Conservation (phyloP, 257 asterid species). For the Forsythia suspensa region DNA sequence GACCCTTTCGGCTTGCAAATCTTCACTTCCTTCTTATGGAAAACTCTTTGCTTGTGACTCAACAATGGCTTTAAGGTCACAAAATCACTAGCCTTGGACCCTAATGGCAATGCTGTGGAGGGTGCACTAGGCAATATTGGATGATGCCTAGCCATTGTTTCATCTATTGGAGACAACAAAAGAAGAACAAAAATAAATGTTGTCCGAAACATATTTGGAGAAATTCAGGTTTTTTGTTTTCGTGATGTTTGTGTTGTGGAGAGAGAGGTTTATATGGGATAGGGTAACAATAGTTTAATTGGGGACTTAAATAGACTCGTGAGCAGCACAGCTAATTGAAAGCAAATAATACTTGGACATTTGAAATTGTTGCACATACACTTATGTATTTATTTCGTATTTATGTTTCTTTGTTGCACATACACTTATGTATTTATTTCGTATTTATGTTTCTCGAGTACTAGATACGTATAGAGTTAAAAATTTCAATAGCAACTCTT, state of each 20-base stretch:
- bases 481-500: too few relatives aligned
- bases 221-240: conserved; percentile 4
- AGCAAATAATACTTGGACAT: background rate
- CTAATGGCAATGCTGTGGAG: conserved; percentile 47
- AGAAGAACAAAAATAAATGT: conserved; percentile 31
- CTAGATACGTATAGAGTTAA: background rate
- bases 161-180: conserved; percentile 25
- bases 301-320: conserved; percentile 54
- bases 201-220: conserved; percentile 24
- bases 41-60: conserved; percentile 34
- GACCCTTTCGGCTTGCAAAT: conserved; percentile 80
- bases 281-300: conserved; percentile 13
- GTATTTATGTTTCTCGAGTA: background rate
- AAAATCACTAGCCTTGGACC: conserved; percentile 1
- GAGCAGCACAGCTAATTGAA: conserved; percentile 38
- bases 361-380: background rate
- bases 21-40: conserved; percentile 38
- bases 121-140: conserved; percentile 59
- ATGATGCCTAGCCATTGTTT: conserved; percentile 53
- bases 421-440: background rate
- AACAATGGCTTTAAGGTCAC: conserved; percentile 36
- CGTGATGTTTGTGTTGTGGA: background rate
- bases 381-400: background rate
- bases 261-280: conserved; percentile 9
- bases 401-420: background rate